Evolutionary conservation across 2,329 filamentous ascomycete species (phyloP).

Genomic region (Xylaria hypoxylon): DNA sequence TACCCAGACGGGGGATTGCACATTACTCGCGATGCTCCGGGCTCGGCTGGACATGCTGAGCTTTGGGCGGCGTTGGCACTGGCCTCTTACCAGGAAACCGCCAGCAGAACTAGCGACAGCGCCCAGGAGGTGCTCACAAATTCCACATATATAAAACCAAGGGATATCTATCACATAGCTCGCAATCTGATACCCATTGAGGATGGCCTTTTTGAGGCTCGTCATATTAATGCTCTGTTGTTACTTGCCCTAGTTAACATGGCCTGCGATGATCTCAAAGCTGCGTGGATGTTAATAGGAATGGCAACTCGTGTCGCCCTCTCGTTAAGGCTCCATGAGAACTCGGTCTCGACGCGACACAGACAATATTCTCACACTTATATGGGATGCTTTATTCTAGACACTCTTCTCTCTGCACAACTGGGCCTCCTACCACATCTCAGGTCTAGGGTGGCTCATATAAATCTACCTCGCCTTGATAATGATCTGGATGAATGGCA

Average conservation of each 20-base stretch:
- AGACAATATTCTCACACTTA: constrained; percentile 57
- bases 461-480: constrained; percentile 63
- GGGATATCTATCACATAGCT: constrained; percentile 63
- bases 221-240: constrained; percentile 67
- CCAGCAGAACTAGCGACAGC: constrained; percentile 41
- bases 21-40: constrained; percentile 45
- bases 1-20: constrained; percentile 56
- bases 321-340: constrained; percentile 55
- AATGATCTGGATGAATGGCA: constrained; percentile 81
- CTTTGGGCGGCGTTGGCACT: constrained; percentile 71
- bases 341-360: constrained; percentile 40
- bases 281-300: constrained; percentile 74
- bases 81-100: constrained; percentile 65
- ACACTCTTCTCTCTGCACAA: constrained; percentile 66
- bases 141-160: constrained; percentile 47
- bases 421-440: constrained; percentile 64
- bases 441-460: constrained; percentile 59
- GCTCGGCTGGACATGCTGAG: constrained; percentile 62
- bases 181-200: constrained; percentile 61
- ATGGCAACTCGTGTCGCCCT: constrained; percentile 68
- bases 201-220: constrained; percentile 60
- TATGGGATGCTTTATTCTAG: constrained; percentile 72
- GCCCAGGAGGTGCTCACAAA: constrained; percentile 37
- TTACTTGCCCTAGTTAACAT: constrained; percentile 73
- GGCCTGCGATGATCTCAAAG: constrained; percentile 64